Evolutionary conservation across 2,329 filamentous ascomycete species (phyloP).

Genomic region (Daldinia eschscholtzii): DNA sequence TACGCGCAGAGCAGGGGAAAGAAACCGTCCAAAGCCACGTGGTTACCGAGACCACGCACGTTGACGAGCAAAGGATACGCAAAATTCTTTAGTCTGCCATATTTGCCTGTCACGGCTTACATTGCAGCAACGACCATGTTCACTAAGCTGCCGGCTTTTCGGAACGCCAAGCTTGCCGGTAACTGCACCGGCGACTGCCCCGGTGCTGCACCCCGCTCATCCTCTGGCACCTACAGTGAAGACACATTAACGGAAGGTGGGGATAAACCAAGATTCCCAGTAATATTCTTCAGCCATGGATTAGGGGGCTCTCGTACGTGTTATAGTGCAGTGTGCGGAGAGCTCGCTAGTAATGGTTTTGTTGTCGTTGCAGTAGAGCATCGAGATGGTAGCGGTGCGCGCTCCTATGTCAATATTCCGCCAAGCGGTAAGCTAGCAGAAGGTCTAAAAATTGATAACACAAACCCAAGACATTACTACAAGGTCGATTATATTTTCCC

Average conservation of each 20-base stretch:
- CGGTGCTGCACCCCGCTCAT: conserved; percentile 52
- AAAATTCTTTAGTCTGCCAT: conserved; percentile 68
- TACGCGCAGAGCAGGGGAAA: conserved; percentile 55
- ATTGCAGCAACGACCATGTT: conserved; percentile 71
- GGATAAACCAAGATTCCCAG: conserved; percentile 65
- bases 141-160: conserved; percentile 73
- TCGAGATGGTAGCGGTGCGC: conserved; percentile 72
- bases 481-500: conserved; percentile 74
- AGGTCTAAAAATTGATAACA: conserved; percentile 51
- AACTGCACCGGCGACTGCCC: conserved; percentile 63
- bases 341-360: conserved; percentile 75
- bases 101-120: conserved; percentile 62
- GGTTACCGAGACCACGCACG: conserved; percentile 70
- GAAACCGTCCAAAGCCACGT: conserved; percentile 67
- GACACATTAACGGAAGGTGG: conserved; percentile 35
- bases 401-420: conserved; percentile 70
- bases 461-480: conserved; percentile 58
- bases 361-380: conserved; percentile 75
- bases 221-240: conserved; percentile 42
- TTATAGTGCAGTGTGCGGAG: conserved; percentile 73
- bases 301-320: conserved; percentile 73
- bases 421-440: conserved; percentile 54
- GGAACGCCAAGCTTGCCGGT: conserved; percentile 70
- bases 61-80: conserved; percentile 71
- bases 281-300: conserved; percentile 76